A percentile compares a stretch with the other conserved stretches of the same genome.
phyloP scores from a whole-genome alignment of 2,329 filamentous ascomycete genomes.

The Colletotrichum karsti region DNA sequence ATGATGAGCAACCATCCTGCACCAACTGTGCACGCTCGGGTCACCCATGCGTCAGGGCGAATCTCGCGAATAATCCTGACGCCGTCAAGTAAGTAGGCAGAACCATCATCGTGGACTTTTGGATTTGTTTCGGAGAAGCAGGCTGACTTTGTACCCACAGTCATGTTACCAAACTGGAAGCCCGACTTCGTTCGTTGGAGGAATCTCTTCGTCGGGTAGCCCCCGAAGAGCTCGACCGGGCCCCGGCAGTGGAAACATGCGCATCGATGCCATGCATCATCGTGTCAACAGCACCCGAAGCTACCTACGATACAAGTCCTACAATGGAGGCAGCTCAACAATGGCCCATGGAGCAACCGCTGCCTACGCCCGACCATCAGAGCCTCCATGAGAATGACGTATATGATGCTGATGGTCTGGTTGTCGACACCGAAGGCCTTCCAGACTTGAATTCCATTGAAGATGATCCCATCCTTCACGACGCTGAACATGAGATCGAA shows the following conservation, averaged over 20 bases:
- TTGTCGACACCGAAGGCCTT: slow-evolving; percentile 15
- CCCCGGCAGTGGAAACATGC: neutral
- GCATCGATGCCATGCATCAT: neutral
- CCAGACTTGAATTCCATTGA: slow-evolving; percentile 19
- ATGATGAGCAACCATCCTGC: slow-evolving; percentile 38
- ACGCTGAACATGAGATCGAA: neutral
- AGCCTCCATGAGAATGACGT: neutral
- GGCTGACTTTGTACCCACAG: neutral
- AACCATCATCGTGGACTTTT: too few species aligned
- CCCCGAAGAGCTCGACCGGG: neutral
- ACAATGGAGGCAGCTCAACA: neutral
- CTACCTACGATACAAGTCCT: neutral
- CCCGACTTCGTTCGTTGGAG: neutral
- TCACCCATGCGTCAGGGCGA: slow-evolving; percentile 37
- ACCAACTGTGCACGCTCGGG: slow-evolving; percentile 39
- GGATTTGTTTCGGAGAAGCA: neutral
- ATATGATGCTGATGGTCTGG: slow-evolving; percentile 16
- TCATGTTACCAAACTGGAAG: neutral
- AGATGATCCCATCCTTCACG: neutral
- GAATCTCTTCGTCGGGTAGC: neutral
- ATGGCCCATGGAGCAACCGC: neutral
- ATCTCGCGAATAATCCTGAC: neutral
- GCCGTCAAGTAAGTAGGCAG: neutral
- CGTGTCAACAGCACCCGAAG: neutral
- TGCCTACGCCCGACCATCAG: neutral